phyloP scores from a whole-genome alignment of 257 asterid species.

The Przewalskia tangutica region DNA sequence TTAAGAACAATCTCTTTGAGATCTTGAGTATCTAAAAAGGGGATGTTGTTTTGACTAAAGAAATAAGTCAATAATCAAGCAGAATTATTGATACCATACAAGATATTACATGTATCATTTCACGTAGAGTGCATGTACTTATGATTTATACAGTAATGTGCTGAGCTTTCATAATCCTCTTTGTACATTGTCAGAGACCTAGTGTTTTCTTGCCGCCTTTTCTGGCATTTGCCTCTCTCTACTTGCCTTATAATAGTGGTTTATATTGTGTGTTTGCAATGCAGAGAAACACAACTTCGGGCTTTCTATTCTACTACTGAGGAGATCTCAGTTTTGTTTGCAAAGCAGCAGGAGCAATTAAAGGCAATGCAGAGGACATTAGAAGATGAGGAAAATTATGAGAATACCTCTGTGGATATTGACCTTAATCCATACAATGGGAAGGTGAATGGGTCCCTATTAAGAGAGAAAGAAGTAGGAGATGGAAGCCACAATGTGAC shows the following conservation, averaged over 20 bases:
- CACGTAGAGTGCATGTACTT: neutral
- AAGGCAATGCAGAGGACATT: constrained; percentile 93
- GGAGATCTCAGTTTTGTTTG: constrained; percentile 71
- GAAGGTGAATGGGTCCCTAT: constrained; percentile 9
- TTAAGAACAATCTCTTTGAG: neutral
- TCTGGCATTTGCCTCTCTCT: neutral
- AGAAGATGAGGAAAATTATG: constrained; percentile 82
- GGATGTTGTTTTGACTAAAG: neutral
- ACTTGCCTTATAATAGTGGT: neutral
- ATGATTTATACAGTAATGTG: neutral
- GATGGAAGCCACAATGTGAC: constrained; percentile 21
- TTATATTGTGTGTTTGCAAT: constrained; percentile 7
- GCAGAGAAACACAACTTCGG: constrained; percentile 96
- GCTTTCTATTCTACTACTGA: constrained; percentile 96
- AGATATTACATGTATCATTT: neutral
- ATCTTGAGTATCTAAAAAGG: neutral
- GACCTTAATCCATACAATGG: constrained; percentile 40
- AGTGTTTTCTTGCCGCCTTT: neutral
- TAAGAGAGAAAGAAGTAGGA: constrained; percentile 28
- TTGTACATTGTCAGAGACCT: neutral
- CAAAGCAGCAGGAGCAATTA: constrained; percentile 90
- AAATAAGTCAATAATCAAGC: neutral
- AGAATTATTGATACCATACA: neutral
- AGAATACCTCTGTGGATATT: constrained; percentile 50
- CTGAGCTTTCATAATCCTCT: neutral